Percentiles rank a stretch among this genome's conserved stretches.
These are phyloP conservation scores for Malus hybrid DNA, from an alignment of 331 rosid species.

Conservation along the genomic window DNA sequence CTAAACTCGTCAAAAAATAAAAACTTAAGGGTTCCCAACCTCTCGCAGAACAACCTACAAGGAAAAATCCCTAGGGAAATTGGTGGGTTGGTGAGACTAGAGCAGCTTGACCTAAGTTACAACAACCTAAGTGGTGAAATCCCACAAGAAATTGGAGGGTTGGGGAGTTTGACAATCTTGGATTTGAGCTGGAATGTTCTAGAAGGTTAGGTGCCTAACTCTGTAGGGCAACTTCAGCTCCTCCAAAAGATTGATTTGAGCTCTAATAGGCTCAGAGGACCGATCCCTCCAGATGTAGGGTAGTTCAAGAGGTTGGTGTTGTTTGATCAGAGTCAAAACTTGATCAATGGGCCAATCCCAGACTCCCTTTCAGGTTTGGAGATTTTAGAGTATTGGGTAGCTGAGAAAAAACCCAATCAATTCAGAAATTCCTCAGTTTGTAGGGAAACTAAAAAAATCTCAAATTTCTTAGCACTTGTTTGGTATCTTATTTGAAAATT, in stretches of 20 bases:
- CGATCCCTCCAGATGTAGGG: conserved; percentile 39
- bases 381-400: conserved; percentile 45
- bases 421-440: conserved; percentile 37
- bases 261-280: conserved; percentile 53
- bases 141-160: conserved; percentile 53
- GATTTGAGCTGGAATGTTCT: conserved; percentile 65
- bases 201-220: conserved; percentile 40
- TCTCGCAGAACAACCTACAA: conserved; percentile 55
- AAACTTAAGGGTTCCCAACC: conserved; percentile 45
- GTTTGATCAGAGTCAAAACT: conserved; percentile 66
- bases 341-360: conserved; percentile 56
- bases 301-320: conserved; percentile 49
- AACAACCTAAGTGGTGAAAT: conserved; percentile 62
- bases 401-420: conserved; percentile 62
- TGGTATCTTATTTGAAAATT: no score
- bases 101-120: conserved; percentile 71
- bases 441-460: conserved; percentile 47
- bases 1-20: conserved; percentile 27
- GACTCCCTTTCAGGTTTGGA: conserved; percentile 45
- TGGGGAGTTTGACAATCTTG: conserved; percentile 55
- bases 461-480: conserved; percentile 28
- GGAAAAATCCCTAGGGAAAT: conserved; percentile 49
- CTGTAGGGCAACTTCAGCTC: conserved; percentile 45
- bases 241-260: conserved; percentile 67
- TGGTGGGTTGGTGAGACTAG: conserved; percentile 37